Evolutionary conservation across 176 grass and related monocot species (phyloP).

Genomic region (Zea mays): DNA sequence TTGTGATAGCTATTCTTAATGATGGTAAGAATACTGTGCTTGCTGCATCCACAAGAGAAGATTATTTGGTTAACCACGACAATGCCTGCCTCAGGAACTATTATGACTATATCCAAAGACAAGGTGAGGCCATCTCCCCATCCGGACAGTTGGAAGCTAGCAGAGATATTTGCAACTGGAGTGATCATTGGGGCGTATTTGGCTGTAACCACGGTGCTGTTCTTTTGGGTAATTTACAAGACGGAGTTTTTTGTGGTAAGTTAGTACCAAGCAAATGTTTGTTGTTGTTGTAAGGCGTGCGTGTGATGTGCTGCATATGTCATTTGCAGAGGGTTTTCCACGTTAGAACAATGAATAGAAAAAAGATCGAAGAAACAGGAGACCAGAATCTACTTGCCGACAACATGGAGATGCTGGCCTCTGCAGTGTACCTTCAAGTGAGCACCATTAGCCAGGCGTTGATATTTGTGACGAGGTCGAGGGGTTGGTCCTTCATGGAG

Average conservation of each 20-base stretch:
- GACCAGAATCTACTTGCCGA: background rate
- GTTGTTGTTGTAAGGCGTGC: background rate
- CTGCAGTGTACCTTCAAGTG: constrained; percentile 76
- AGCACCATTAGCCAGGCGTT: constrained; percentile 78
- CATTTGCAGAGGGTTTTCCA: constrained; percentile 48
- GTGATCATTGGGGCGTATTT: constrained; percentile 58
- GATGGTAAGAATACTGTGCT: constrained; percentile 48
- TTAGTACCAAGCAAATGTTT: background rate
- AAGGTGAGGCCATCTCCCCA: constrained; percentile 65
- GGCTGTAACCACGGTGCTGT: constrained; percentile 54
- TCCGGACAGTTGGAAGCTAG: constrained; percentile 63
- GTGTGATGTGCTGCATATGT: background rate
- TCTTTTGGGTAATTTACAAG: constrained; percentile 53
- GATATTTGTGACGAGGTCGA: constrained; percentile 78
- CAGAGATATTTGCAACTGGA: constrained; percentile 68
- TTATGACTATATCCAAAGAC: constrained; percentile 72
- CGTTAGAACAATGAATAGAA: constrained; percentile 35
- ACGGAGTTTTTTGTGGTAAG: constrained; percentile 54
- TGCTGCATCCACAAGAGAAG: background rate
- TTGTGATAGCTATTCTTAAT: constrained; percentile 68
- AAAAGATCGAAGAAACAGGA: background rate
- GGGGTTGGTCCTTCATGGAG: constrained; percentile 67
- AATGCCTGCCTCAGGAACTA: constrained; percentile 47
- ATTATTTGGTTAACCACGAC: background rate
- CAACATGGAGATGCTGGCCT: constrained; percentile 48